Evolutionary conservation across 140 eudicot genomes (phyloP).

Genomic region (Ambrosia hybrid): DNA sequence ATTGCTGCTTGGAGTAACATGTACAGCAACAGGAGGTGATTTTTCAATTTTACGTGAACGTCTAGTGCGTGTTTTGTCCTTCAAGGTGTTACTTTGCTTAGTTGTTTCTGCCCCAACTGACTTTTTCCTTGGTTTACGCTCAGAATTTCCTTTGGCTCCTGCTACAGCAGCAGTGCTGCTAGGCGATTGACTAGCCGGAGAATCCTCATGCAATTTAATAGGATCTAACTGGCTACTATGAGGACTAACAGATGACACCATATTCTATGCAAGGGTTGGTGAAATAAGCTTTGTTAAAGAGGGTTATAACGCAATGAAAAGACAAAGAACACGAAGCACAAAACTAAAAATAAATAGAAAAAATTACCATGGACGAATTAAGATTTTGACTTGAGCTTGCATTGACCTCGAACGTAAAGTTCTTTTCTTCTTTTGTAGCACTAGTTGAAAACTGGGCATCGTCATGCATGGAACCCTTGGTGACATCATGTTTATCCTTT

Average conservation of each 20-base stretch:
- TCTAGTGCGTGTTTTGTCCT: constrained; percentile 39
- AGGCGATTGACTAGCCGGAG: constrained; percentile 41
- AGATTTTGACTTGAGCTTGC: constrained; percentile 41
- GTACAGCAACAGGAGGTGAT: constrained; percentile 35
- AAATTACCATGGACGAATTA: constrained; percentile 40
- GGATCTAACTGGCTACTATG: constrained; percentile 35
- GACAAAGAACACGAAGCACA: neutral
- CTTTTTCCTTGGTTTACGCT: constrained; percentile 70
- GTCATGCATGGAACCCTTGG: neutral
- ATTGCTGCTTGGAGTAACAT: constrained; percentile 30
- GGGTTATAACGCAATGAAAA: neutral
- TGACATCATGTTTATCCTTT: constrained; percentile 25
- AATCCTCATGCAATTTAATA: constrained; percentile 33
- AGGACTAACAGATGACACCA: constrained; percentile 45
- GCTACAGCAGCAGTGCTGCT: constrained; percentile 27
- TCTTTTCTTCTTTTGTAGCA: constrained; percentile 42
- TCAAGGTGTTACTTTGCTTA: constrained; percentile 45
- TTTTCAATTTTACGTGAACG: constrained; percentile 37
- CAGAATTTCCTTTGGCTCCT: constrained; percentile 49
- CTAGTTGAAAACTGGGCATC: no score
- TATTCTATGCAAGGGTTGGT: constrained; percentile 32
- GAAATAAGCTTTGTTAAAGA: neutral
- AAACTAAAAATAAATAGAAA: neutral
- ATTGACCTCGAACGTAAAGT: constrained; percentile 58
- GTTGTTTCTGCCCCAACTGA: constrained; percentile 50